These are phyloP conservation scores for Fusarium pseudoanthophilum DNA, from an alignment of 2,329 filamentous ascomycete genomes.

Conservation along the genomic window DNA sequence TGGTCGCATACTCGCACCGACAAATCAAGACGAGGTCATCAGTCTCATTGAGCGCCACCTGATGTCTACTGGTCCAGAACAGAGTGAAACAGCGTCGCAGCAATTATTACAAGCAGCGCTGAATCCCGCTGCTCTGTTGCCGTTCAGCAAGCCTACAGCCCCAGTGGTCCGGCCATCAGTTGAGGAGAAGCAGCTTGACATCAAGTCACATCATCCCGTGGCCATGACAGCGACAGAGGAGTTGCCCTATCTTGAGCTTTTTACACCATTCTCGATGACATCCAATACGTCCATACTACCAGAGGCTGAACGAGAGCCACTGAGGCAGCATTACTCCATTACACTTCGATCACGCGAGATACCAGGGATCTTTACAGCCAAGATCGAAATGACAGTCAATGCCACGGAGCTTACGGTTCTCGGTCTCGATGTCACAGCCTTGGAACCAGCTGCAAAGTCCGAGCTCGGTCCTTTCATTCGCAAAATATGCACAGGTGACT, in stretches of 20 bases:
- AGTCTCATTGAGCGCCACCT: constrained; percentile 54
- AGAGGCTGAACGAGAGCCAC: constrained; percentile 44
- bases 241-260: constrained; percentile 75
- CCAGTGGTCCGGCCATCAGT: constrained; percentile 41
- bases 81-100: constrained; percentile 47
- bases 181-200: constrained; percentile 52
- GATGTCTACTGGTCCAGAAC: constrained; percentile 49
- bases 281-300: constrained; percentile 63
- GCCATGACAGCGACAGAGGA: constrained; percentile 72
- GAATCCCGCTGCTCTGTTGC: constrained; percentile 63
- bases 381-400: constrained; percentile 68
- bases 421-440: constrained; percentile 61
- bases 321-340: constrained; percentile 67
- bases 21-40: constrained; percentile 53
- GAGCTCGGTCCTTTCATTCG: constrained; percentile 68
- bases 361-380: constrained; percentile 66
- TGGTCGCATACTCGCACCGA: constrained; percentile 49
- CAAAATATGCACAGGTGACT: constrained; percentile 52
- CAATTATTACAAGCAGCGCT: constrained; percentile 60
- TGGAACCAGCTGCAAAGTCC: constrained; percentile 67
- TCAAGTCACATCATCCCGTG: constrained; percentile 72
- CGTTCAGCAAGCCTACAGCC: constrained; percentile 56
- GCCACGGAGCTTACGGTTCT: constrained; percentile 62
- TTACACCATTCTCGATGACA: constrained; percentile 73
- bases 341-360: constrained; percentile 55